These are phyloP conservation scores for Umbelopsis sp. DNA, from an alignment of 192 early-diverging fungal genomes.

Conservation along the genomic window DNA sequence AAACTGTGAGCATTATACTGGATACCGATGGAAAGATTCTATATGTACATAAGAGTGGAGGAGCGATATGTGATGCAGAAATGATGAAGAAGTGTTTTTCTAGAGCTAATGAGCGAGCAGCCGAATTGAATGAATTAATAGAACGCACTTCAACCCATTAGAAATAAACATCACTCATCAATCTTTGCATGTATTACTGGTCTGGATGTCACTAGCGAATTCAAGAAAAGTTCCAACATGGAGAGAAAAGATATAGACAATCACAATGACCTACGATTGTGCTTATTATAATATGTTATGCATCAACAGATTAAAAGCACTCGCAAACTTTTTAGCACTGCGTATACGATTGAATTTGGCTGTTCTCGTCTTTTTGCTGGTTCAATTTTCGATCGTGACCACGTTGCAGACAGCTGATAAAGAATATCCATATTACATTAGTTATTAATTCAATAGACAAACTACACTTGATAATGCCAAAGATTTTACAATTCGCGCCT, in stretches of 20 bases:
- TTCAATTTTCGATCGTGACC: neutral
- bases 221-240: no score
- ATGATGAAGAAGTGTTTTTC: slow-evolving; percentile 50
- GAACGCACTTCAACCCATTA: neutral
- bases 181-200: no score
- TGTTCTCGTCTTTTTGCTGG: no score
- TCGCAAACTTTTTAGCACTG: no score
- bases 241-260: no score
- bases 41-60: slow-evolving; percentile 62
- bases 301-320: no score
- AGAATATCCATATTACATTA: neutral
- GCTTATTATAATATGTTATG: neutral
- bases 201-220: no score
- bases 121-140: slow-evolving; percentile 34
- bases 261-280: neutral
- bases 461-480: slow-evolving; percentile 1
- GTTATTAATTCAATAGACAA: neutral
- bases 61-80: slow-evolving; percentile 42
- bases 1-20: slow-evolving; percentile 57
- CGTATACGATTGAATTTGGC: no score
- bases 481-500: slow-evolving; percentile 80
- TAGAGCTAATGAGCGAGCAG: slow-evolving; percentile 48
- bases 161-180: no score
- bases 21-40: slow-evolving; percentile 62
- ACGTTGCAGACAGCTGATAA: neutral